phyloP scores from a whole-genome alignment of 306 rosid species.

The Dryas alaskensis region DNA sequence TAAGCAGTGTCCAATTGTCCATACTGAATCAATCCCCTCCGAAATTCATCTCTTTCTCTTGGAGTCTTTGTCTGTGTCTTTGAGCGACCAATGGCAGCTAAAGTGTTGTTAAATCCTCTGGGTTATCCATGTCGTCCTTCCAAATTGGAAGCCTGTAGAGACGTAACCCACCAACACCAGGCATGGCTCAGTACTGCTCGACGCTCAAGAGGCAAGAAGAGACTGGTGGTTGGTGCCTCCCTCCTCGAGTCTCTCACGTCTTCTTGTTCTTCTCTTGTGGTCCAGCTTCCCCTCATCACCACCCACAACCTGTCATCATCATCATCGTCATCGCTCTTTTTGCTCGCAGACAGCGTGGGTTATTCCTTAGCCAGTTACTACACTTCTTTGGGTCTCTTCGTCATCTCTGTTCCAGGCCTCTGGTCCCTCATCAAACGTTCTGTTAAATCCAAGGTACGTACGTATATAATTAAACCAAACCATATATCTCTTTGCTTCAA shows the following conservation, averaged over 20 bases:
- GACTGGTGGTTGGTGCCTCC: constrained; percentile 34
- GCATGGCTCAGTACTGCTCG: constrained; percentile 30
- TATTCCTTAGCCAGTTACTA: constrained; percentile 87
- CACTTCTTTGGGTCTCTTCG: constrained; percentile 92
- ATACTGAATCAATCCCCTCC: too few relatives aligned
- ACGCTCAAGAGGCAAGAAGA: constrained; percentile 26
- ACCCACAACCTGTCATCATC: not conserved
- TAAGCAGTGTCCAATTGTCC: too few relatives aligned
- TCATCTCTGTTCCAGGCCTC: constrained; percentile 86
- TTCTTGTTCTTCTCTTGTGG: constrained; percentile 11
- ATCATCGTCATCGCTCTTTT: constrained; percentile 5
- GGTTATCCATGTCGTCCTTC: not conserved
- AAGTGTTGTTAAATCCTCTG: not conserved
- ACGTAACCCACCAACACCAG: constrained; percentile 13
- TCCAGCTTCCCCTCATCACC: too few relatives aligned
- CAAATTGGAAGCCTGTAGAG: not conserved
- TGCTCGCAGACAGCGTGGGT: constrained; percentile 51
- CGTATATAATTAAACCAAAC: not conserved
- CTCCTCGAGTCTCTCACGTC: constrained; percentile 40
- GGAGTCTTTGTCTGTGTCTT: too few relatives aligned
- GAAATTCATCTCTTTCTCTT: too few relatives aligned
- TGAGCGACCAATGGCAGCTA: too few relatives aligned
- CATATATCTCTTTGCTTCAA: too few relatives aligned
- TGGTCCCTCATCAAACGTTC: constrained; percentile 99
- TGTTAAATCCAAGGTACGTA: constrained; percentile 76